Percentiles rank a stretch among this genome's conserved stretches.
phyloP scores from a whole-genome alignment of 345 rosid species.

The Nasturtium officinale region DNA sequence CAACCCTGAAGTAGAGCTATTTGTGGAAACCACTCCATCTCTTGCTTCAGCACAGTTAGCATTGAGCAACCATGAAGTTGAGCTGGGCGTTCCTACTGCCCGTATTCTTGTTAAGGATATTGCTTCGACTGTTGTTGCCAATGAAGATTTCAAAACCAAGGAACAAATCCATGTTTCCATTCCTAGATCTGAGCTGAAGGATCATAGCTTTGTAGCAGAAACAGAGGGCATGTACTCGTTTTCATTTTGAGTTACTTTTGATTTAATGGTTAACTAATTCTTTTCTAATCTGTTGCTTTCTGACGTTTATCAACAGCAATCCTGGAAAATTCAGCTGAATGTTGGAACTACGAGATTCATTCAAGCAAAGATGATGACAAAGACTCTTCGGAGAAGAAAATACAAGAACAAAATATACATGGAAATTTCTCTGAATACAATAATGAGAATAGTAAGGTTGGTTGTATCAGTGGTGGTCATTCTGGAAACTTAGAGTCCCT shows the following conservation, averaged over 20 bases:
- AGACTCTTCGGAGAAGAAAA: not conserved
- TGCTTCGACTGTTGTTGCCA: not conserved
- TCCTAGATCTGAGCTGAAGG: not conserved
- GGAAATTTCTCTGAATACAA: slow-evolving; percentile 23
- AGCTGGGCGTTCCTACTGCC: slow-evolving; percentile 1
- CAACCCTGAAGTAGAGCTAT: not conserved
- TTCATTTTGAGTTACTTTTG: not conserved
- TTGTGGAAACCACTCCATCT: slow-evolving; percentile 4
- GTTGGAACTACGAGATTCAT: slow-evolving; percentile 10
- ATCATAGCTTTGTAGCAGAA: slow-evolving; percentile 18
- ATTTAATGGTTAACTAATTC: not conserved
- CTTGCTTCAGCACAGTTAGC: not conserved
- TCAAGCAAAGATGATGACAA: slow-evolving; percentile 2
- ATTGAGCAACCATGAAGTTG: slow-evolving; percentile 1
- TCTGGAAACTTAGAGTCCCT: not conserved
- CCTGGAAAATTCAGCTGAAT: slow-evolving; percentile 7
- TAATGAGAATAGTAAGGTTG: slow-evolving; percentile 5
- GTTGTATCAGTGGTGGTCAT: not conserved
- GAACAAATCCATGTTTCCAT: not conserved
- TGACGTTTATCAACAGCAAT: not conserved
- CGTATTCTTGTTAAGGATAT: slow-evolving; percentile 8
- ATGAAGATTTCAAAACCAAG: slow-evolving; percentile 5
- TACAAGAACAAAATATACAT: not conserved
- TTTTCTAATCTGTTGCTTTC: not conserved
- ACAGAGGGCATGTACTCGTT: slow-evolving; percentile 11